Conservation (phyloP, 345 rosid genomes). For the Citrus unshiu region DNA sequence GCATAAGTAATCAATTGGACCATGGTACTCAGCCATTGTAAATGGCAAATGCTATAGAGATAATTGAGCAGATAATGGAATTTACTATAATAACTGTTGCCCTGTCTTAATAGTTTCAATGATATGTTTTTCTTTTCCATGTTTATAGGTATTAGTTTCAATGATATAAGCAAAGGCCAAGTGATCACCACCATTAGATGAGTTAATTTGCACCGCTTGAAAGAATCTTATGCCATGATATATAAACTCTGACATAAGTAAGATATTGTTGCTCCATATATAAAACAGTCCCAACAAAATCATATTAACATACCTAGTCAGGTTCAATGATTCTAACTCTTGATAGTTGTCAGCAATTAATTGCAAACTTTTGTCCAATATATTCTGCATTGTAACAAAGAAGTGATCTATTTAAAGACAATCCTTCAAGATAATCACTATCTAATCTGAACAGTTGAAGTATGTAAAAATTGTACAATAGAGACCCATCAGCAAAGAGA, state of each 20-base stretch:
- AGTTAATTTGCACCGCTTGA: neutral
- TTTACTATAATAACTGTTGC: neutral
- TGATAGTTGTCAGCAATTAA: conserved; percentile 65
- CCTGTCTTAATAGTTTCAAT: neutral
- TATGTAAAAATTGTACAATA: neutral
- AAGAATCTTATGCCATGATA: neutral
- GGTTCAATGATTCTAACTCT: conserved; percentile 58
- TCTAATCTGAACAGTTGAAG: neutral
- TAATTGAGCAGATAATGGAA: neutral
- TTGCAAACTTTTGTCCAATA: conserved; percentile 69
- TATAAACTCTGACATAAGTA: neutral
- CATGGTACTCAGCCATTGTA: neutral
- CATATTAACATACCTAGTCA: conserved; percentile 63
- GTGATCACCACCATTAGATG: neutral
- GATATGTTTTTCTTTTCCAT: too few relatives aligned
- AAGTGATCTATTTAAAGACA: conserved; percentile 11
- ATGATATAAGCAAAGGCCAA: neutral
- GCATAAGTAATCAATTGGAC: neutral
- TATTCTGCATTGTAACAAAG: conserved; percentile 43
- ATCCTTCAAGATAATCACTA: neutral
- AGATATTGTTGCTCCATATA: neutral
- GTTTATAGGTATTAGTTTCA: neutral
- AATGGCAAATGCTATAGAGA: neutral
- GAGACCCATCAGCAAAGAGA: neutral
- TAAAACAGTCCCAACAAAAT: neutral